Base-by-base conservation (phyloP, 2,329 filamentous ascomycete species). In the Venturia nashicola region DNA sequence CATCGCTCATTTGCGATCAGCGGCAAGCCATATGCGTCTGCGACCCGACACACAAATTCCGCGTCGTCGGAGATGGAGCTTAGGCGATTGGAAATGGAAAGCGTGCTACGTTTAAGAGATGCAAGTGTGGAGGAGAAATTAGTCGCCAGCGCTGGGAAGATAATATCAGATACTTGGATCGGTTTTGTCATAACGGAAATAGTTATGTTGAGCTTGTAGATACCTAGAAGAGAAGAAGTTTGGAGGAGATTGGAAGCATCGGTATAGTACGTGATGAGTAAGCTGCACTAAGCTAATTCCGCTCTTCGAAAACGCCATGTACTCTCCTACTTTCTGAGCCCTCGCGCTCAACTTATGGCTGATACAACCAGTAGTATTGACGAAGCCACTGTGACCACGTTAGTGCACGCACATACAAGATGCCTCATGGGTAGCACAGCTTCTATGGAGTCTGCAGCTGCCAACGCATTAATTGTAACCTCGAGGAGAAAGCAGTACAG, bases 1-100 rank as follows among this genome's bases (percentile, higher is more conserved):
- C 94, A 97, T 65, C 94, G 84, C 78, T 97, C 92, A 72, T 99
- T 99, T 39, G 93, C 91, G 16, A 97, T 80, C 1, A 97, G 78
- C 0, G 91, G 91, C 1, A 93, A 78, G 3, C 70, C 67, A 68
- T 80, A 84, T 0, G 80, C 78, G 1, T 74, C 72, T 0, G 83
- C 81, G 0, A 91, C 86, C 8, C 78, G 72, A 32, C 77, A 74
- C 27, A 94, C 89, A 73, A 97, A 97, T 1, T 74, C 73, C 9
- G 91, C 87, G 74, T 97, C 94, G 36, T 82, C 77, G 65, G 81
- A 78, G 73, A 97, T 93, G 36, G 91, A 96, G 39, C 78, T 77
- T 14, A 99, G 84, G 18, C 93, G 88, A 77, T 97, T 96, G 68
- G 83, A 81, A 67, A 94, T 84, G 67, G 88, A 89, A 61, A 95